Evolutionary conservation across 1,139 yeast genomes (phyloP).

Genomic region (Candida pseudoviswanathii): DNA sequence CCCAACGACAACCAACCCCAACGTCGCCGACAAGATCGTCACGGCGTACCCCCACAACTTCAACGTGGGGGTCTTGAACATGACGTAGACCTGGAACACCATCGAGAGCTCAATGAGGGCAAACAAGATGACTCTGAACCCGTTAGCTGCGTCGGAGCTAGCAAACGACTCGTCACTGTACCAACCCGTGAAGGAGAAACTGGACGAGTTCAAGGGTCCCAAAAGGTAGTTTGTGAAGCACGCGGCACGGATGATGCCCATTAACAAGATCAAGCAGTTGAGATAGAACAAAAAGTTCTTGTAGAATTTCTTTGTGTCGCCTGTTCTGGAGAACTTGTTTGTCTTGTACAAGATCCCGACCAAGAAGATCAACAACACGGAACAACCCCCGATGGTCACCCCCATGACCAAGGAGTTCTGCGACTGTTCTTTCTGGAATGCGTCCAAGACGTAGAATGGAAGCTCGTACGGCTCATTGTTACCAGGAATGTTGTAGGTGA

Average conservation of each 20-base stretch:
- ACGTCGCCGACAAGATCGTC: constrained; percentile 38
- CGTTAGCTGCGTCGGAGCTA: constrained; percentile 58
- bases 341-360: constrained; percentile 35
- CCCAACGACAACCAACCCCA: constrained; percentile 54
- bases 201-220: constrained; percentile 53
- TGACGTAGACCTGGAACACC: constrained; percentile 67
- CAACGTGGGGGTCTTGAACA: constrained; percentile 59
- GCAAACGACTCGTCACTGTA: constrained; percentile 25
- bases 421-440: constrained; percentile 6
- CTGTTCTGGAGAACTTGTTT: constrained; percentile 18
- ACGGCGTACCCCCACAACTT: constrained; percentile 39
- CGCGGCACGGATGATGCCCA: constrained; percentile 58
- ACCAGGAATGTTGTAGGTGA: constrained; percentile 12
- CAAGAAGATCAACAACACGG: constrained; percentile 23
- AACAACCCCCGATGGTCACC: constrained; percentile 31
- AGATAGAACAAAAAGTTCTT: constrained; percentile 61
- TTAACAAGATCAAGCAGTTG: constrained; percentile 59
- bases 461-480: constrained; percentile 8
- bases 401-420: constrained; percentile 18
- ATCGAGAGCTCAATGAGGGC: constrained; percentile 64
- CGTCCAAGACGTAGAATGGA: constrained; percentile 11
- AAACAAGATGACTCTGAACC: constrained; percentile 60
- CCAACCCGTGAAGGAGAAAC: constrained; percentile 53
- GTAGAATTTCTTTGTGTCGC: constrained; percentile 41
- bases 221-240: constrained; percentile 56